These are phyloP conservation scores for Lineolata rhizophorae DNA, from an alignment of 495 filamentous ascomycete genomes.

Conservation along the genomic window DNA sequence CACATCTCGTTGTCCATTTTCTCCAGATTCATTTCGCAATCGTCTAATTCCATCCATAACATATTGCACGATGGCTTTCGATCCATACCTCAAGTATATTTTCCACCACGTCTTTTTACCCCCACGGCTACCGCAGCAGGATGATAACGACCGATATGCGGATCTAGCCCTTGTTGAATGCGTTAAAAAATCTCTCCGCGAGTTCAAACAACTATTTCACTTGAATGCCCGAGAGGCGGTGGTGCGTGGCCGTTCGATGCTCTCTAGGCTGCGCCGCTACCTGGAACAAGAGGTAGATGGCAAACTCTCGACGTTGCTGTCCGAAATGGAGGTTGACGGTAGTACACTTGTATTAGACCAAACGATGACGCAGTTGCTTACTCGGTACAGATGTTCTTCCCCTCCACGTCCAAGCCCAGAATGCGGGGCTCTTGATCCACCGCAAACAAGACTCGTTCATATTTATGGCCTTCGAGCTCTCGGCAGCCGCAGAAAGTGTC, in stretches of 20 bases:
- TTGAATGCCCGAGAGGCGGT: no score
- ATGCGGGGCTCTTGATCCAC: slow-evolving; percentile 6
- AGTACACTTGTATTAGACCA: no score
- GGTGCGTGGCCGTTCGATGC: no score
- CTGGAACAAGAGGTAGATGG: no score
- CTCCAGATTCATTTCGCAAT: no score
- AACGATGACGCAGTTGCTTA: no score
- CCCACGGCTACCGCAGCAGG: slow-evolving; percentile 28
- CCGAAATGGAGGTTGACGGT: no score
- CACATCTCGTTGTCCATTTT: no score
- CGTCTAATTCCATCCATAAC: no score
- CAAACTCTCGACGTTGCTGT: no score
- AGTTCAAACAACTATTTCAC: neutral
- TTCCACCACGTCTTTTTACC: slow-evolving; percentile 40
- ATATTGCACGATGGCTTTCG: no score
- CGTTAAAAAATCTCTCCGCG: neutral
- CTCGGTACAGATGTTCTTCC: slow-evolving; percentile 3
- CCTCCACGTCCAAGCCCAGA: slow-evolving; percentile 7
- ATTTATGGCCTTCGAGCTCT: slow-evolving; percentile 35
- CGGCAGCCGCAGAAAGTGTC: slow-evolving; percentile 24
- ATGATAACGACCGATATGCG: slow-evolving; percentile 15
- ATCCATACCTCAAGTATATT: slow-evolving; percentile 22
- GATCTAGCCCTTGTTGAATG: slow-evolving; percentile 2
- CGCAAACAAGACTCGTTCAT: slow-evolving; percentile 11
- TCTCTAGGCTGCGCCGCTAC: no score